phyloP scores from a whole-genome alignment of 495 filamentous ascomycete genomes.

The Massariosphaeria phaeospora region DNA sequence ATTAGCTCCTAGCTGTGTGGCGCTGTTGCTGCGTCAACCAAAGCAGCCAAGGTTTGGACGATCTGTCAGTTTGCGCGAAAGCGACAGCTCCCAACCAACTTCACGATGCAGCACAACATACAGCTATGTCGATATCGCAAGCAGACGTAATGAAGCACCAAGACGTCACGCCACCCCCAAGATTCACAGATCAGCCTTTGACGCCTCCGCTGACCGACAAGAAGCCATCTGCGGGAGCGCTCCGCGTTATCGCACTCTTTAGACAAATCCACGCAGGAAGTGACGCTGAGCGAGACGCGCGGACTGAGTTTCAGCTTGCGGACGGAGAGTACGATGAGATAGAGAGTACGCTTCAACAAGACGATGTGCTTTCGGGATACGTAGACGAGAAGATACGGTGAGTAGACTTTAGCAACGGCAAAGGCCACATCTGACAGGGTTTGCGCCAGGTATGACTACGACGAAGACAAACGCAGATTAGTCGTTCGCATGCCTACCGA shows the following conservation, averaged over 20 bases:
- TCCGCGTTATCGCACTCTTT: conserved; percentile 10
- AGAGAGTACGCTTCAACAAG: conserved; percentile 5
- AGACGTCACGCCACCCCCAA: conserved; percentile 14
- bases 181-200: conserved; percentile 10
- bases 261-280: conserved; percentile 9
- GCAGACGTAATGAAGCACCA: conserved; percentile 4
- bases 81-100: conserved; percentile 5
- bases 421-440: neutral
- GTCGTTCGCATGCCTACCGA: conserved; percentile 24
- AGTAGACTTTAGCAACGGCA: neutral
- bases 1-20: no score
- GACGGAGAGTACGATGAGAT: conserved; percentile 21
- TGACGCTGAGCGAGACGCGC: neutral
- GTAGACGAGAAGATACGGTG: conserved; percentile 17
- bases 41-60: neutral
- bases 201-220: conserved; percentile 18
- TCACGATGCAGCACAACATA: conserved; percentile 10
- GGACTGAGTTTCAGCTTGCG: conserved; percentile 20
- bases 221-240: conserved; percentile 4
- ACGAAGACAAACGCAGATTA: conserved; percentile 2
- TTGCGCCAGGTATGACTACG: conserved; percentile 15
- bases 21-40: neutral
- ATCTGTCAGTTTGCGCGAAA: conserved; percentile 7
- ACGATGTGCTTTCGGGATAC: conserved; percentile 17
- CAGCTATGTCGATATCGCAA: conserved; percentile 6